Evolutionary conservation across 768 basidiomycete genomes (phyloP).

Genomic region (Boletellus ananas): DNA sequence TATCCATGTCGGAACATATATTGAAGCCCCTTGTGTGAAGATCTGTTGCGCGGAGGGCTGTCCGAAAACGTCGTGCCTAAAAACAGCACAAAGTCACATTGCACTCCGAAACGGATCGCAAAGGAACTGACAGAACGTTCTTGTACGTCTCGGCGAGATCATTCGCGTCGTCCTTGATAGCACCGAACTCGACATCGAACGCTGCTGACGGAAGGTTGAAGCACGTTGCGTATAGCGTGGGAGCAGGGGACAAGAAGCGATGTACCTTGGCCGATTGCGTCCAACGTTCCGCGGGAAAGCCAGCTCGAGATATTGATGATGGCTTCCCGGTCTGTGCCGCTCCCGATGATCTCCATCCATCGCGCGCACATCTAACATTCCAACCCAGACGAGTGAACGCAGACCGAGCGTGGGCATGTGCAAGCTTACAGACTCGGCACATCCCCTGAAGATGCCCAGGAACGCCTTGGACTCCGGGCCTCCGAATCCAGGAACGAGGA

Average conservation of each 20-base stretch:
- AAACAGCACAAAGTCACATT: constrained; percentile 13
- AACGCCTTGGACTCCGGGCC: constrained; percentile 49
- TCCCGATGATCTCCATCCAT: constrained; percentile 22
- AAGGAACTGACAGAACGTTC: constrained; percentile 5
- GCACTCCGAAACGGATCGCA: no score
- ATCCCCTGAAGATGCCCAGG: constrained; percentile 45
- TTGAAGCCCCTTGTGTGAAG: constrained; percentile 9
- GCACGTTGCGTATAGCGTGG: background rate
- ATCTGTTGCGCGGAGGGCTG: constrained; percentile 1
- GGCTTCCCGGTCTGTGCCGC: constrained; percentile 4
- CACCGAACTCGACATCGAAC: constrained; percentile 36
- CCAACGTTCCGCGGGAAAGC: constrained; percentile 45
- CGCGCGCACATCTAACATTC: constrained; percentile 18
- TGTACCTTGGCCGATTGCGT: constrained; percentile 49
- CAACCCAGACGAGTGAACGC: background rate
- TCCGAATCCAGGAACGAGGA: constrained; percentile 56
- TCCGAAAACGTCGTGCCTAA: constrained; percentile 12
- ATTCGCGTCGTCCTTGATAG: background rate
- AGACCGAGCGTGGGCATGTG: background rate
- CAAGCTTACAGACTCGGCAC: constrained; percentile 22
- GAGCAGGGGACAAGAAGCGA: no score
- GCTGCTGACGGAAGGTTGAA: constrained; percentile 29
- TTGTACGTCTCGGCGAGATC: constrained; percentile 5
- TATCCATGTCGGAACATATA: constrained; percentile 12
- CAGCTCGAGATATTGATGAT: constrained; percentile 25